Evolutionary conservation across 2,329 filamentous ascomycete genomes (phyloP).

Genomic region (Pseudocercospora macadamiae): DNA sequence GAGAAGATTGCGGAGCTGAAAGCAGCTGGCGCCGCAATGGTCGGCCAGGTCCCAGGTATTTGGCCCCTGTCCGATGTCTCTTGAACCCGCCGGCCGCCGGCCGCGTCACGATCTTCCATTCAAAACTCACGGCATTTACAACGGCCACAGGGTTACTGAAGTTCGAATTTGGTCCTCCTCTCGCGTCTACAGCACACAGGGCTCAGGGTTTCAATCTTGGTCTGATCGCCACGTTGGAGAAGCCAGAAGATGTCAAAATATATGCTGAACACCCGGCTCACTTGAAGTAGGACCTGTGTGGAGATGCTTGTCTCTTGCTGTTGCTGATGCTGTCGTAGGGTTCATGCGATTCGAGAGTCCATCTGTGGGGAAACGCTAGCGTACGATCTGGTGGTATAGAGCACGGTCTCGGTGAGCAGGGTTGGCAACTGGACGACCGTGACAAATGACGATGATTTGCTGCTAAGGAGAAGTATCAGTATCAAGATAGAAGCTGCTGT

Average conservation of each 20-base stretch:
- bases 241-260: conserved; percentile 44
- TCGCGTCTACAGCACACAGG: conserved; percentile 45
- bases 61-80: not conserved
- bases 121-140: not conserved
- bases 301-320: not conserved
- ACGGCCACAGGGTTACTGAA: conserved; percentile 19
- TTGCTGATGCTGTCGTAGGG: conserved; percentile 11
- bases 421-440: too few relatives aligned
- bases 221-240: conserved; percentile 51
- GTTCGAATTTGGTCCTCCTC: conserved; percentile 35
- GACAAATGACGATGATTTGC: too few relatives aligned
- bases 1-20: conserved; percentile 26
- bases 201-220: conserved; percentile 51
- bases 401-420: too few relatives aligned
- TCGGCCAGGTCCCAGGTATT: conserved; percentile 26
- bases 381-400: conserved; percentile 30
- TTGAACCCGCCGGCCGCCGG: too few relatives aligned
- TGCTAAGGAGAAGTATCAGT: too few relatives aligned
- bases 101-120: too few relatives aligned
- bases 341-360: conserved; percentile 25
- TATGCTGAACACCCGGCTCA: conserved; percentile 53
- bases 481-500: too few relatives aligned
- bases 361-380: conserved; percentile 29
- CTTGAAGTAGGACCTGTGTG: conserved; percentile 39
- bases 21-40: conserved; percentile 25